Evolutionary conservation across 2,329 filamentous ascomycete species (phyloP).

Genomic region (Aspergillus pseudoviridinutans): DNA sequence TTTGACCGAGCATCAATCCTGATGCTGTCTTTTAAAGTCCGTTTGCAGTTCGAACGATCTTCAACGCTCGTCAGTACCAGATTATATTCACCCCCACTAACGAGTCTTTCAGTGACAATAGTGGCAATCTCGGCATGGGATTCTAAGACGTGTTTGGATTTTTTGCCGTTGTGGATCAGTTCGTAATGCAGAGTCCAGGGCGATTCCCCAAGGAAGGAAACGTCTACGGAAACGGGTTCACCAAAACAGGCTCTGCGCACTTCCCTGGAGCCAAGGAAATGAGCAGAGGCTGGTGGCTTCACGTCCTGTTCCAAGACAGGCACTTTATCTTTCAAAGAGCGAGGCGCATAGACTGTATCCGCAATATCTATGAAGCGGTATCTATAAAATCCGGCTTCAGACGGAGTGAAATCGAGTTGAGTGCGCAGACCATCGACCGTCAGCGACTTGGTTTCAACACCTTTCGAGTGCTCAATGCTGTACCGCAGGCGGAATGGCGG

Average conservation of each 20-base stretch:
- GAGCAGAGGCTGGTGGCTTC: constrained; percentile 82
- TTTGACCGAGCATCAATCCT: constrained; percentile 86
- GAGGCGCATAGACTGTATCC: constrained; percentile 73
- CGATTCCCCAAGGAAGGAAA: constrained; percentile 72
- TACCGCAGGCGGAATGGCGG: constrained; percentile 87
- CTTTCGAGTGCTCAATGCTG: constrained; percentile 60
- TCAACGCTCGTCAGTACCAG: constrained; percentile 80
- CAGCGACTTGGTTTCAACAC: constrained; percentile 52
- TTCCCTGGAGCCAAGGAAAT: constrained; percentile 56
- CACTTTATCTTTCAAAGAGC: constrained; percentile 58
- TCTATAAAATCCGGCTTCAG: constrained; percentile 75
- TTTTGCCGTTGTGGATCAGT: constrained; percentile 81
- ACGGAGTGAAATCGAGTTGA: constrained; percentile 79
- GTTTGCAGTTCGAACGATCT: constrained; percentile 81
- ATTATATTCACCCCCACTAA: constrained; percentile 84
- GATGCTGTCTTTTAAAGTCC: constrained; percentile 76
- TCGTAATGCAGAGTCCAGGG: constrained; percentile 93
- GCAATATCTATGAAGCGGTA: constrained; percentile 80
- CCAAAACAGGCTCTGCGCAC: constrained; percentile 72
- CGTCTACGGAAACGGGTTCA: constrained; percentile 69
- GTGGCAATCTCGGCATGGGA: constrained; percentile 62
- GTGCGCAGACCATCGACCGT: constrained; percentile 68
- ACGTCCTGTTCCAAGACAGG: constrained; percentile 79
- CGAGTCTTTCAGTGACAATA: constrained; percentile 71
- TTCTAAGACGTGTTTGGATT: constrained; percentile 63